Base-by-base conservation (phyloP, 805 yeast species). In the Nematodospora valgi region DNA sequence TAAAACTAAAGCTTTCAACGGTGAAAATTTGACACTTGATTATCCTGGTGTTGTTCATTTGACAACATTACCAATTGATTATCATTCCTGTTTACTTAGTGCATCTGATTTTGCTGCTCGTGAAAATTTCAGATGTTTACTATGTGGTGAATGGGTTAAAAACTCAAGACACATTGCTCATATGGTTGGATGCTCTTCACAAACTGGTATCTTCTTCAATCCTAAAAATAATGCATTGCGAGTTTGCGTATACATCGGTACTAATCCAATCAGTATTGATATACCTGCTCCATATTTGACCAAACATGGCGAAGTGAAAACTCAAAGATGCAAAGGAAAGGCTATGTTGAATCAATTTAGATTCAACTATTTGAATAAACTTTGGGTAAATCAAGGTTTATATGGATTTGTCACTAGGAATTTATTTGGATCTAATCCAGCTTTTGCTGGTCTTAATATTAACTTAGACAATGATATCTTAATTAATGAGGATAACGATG, bases 281-380 rank as follows among this genome's bases (percentile, higher is more conserved):
- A 65, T 74, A 43, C 74, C 74, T 37, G 83, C 86, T 0, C 93
- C 91, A 10, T 85, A 82, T 50, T 59, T 85, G 51, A 82, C 86
- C 36, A 64, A 68, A 4, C 88, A 83, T 55, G 94, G 94, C 15
- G 93, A 85, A 53, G 72, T 81, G 3, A 83, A 83, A 21, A 63
- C 66, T 7, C 72, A 72, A 13, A 67, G 78, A 3, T 62, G 68
- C 41, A 70, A 72, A 10, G 73, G 76, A 12, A 83, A 80, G 30
- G 86, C 86, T 0, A 63, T 62, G 0, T 62, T 84, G 38, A 74
- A 72, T 47, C 43, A 59, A 12, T 63, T 60, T 16, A 68, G 94
- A 35, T 82, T 76, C 54, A 60, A 67, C 23, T 68, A 76, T 41
- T 57, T 83, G 43, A 80, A 74, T 45, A 70, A 69, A 32, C 52